Evolutionary conservation across 352 stramenopile species (phyloP), one percentile per base, ranked within the genome.

Genomic region (Phytophthora tentaculata): DNA sequence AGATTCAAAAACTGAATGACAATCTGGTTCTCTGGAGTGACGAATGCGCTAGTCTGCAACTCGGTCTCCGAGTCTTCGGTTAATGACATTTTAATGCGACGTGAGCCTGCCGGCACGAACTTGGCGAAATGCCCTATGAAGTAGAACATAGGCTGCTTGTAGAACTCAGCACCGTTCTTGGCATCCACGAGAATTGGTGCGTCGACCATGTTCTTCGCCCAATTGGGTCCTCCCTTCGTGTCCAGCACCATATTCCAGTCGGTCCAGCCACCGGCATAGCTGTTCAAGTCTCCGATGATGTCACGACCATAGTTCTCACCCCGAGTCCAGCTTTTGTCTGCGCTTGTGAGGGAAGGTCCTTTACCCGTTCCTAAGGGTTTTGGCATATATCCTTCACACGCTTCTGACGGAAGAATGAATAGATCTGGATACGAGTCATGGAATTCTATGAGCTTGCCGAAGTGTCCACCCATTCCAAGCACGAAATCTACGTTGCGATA

Each of bases 181-280:
- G 22, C 52, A 23, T 58, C 52, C 7, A 58, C 16, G 32, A 58
- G 29, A 47, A 48, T 47, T 2, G 52, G 52, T 4, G 52, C 52
- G 32, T 58, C 88, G 19, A 92, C 83, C 13, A 73, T 26, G 69
- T 94, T 94, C 28, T 71, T 47, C 16, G 75, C 70, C 84, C 92
- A 92, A 45, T 86, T 92, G 0, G 91, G 91, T 0, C 90, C 91
- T 9, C 83, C 81, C 23, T 57, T 68, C 26, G 78, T 84, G 64
- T 92, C 72, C 9, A 97, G 79, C 55, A 84, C 71, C 12, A 96
- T 54, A 65, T 97, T 97, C 89, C 90, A 97, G 72, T 97, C 87
- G 14, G 71, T 93, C 89, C 88, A 97, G 4, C 87, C 87, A 2
- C 73, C 71, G 0, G 88, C 83, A 63, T 82, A 89, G 73, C 87